These are phyloP conservation scores for Chaetomium strumarium DNA, from an alignment of 2,329 filamentous ascomycete genomes.

Conservation along the genomic window DNA sequence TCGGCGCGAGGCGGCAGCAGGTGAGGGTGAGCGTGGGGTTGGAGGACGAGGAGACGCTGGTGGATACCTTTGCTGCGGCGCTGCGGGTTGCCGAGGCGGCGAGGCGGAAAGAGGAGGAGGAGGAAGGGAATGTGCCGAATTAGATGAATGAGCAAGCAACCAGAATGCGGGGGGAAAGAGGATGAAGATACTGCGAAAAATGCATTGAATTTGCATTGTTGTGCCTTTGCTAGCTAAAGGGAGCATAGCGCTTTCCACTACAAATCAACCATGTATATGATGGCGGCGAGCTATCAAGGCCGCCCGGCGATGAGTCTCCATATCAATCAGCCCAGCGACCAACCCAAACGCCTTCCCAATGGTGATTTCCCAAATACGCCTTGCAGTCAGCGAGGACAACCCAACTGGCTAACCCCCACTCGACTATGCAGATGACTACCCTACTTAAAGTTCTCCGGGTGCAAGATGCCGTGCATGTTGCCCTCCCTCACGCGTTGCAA, in stretches of 20 bases:
- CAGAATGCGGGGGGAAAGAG: no score
- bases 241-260: no score
- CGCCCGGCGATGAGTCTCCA: no score
- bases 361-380: not conserved
- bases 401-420: no score
- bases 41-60: conserved; percentile 38
- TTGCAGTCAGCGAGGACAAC: not conserved
- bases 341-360: no score
- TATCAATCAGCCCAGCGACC: no score
- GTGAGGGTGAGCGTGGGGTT: conserved; percentile 44
- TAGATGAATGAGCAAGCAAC: not conserved
- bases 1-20: conserved; percentile 36
- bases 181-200: no score
- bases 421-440: no score
- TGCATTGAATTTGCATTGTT: no score
- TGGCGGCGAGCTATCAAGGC: no score
- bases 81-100: conserved; percentile 25
- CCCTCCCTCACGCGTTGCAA: conserved; percentile 58
- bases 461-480: conserved; percentile 58
- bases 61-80: conserved; percentile 35
- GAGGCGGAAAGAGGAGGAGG: conserved; percentile 1
- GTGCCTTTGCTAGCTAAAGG: no score
- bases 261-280: no score
- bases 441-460: conserved; percentile 54
- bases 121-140: not conserved